These are phyloP conservation scores for Arxiozyma telluris DNA, from an alignment of 1,139 yeast species.

Conservation along the genomic window DNA sequence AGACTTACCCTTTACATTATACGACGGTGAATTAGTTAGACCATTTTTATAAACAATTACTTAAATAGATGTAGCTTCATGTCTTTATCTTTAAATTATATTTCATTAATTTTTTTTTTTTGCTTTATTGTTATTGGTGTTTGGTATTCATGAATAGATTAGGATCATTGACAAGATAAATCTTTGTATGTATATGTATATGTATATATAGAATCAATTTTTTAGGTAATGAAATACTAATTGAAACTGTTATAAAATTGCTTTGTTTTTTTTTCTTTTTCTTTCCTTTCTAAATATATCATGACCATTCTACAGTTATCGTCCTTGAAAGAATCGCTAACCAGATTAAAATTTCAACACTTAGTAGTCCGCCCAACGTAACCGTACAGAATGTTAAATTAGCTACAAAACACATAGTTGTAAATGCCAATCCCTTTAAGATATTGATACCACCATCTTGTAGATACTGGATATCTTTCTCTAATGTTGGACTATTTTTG, in stretches of 20 bases:
- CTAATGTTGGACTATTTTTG: background rate
- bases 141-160: background rate
- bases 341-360: conserved; percentile 1
- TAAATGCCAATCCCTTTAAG: background rate
- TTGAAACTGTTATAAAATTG: background rate
- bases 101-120: background rate
- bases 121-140: background rate
- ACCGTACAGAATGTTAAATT: conserved; percentile 1
- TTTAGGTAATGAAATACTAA: background rate
- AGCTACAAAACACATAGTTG: conserved; percentile 1
- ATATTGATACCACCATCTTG: conserved; percentile 1
- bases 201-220: background rate
- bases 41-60: conserved; percentile 34
- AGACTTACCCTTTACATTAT: conserved; percentile 61
- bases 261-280: too few relatives aligned
- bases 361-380: background rate
- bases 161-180: background rate
- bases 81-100: background rate
- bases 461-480: background rate
- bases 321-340: background rate
- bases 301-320: background rate
- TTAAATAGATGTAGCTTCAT: background rate
- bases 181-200: background rate
- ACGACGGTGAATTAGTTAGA: conserved; percentile 81
- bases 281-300: too few relatives aligned